Evolutionary conservation across 148 eudicot genomes (phyloP), one percentile per base, ranked within the genome.

Genomic region (Tetragonia tetragonoides): DNA sequence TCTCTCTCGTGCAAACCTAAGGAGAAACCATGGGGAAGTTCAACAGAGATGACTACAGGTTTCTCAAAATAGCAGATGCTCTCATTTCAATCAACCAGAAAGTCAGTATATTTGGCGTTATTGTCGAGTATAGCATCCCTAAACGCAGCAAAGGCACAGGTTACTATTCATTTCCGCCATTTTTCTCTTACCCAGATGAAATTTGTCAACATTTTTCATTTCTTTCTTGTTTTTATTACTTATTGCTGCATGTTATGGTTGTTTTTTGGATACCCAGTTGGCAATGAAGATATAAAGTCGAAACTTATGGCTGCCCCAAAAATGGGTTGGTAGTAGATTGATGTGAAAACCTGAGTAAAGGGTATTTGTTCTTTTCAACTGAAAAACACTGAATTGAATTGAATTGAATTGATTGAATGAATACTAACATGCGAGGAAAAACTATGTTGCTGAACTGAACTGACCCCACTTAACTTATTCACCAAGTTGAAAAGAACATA

Each of bases 101-200:
- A 47, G 97, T 92, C 17, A 90, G 87, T 85, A 75, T 94, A 11
- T 84, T 92, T 21, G 97, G 93, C 21, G 72, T 92, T 1, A 86
- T 92, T 46, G 75, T 77, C 46, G 97, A 92, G 46, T 81, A 86
- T 70, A 78, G 90, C 69, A 77, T 87, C 57, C 93, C 97, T 0
- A 86, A 83, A 73, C 87, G 79, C 24, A 81, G 88, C 80, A 89
- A 75, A 75, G 97, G 98, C 86, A 88, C 97, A 14, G 98, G 98
- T 94, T 60, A 46, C 10, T 5, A 15, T 51, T 71, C 11, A 4
- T 72, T 72, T 18, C 2, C 2, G 42, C 14, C 54, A 11, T 47
- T n/a, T 4, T 47, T 46, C 17, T 34, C 18, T 39, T 54, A 11
- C 51, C 38, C 15, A 8, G 11, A 3, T 5, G 24, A 18, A 18